These are phyloP conservation scores for Litchi chinensis DNA, from an alignment of 345 rosid genomes.

Conservation along the genomic window DNA sequence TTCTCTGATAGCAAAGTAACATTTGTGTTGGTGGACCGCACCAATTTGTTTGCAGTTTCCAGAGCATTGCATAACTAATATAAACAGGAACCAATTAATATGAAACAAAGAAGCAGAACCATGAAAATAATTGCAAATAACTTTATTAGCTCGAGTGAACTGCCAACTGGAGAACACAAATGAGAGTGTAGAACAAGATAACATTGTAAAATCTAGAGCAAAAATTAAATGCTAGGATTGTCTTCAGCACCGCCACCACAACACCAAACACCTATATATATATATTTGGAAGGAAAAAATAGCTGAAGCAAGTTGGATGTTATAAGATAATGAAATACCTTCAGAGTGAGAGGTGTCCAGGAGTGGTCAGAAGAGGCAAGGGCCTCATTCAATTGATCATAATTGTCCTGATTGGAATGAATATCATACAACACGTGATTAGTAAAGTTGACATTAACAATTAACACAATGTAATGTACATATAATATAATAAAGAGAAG, in stretches of 20 bases:
- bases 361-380: slow-evolving; percentile 73
- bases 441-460: too few species aligned
- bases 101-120: not conserved
- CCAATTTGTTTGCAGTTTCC: slow-evolving; percentile 78
- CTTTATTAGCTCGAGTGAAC: too few species aligned
- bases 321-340: slow-evolving; percentile 44
- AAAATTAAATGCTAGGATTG: too few species aligned
- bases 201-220: too few species aligned
- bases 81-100: not conserved
- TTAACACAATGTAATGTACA: not conserved
- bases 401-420: slow-evolving; percentile 53
- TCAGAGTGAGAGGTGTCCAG: slow-evolving; percentile 77
- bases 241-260: too few species aligned
- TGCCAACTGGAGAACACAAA: too few species aligned
- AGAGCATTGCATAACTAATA: slow-evolving; percentile 71
- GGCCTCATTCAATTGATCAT: slow-evolving; percentile 56
- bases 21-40: slow-evolving; percentile 61
- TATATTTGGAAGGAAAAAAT: too few species aligned
- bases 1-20: slow-evolving; percentile 53
- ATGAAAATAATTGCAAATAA: not conserved
- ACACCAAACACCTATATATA: too few species aligned
- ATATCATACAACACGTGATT: too few species aligned
- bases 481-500: not conserved
- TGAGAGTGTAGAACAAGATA: too few species aligned
- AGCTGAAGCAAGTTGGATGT: too few species aligned